Percentiles rank a stretch among this genome's conserved stretches.
Conservation (phyloP, 441 rosid genomes). For the Corymbia calophylla region DNA sequence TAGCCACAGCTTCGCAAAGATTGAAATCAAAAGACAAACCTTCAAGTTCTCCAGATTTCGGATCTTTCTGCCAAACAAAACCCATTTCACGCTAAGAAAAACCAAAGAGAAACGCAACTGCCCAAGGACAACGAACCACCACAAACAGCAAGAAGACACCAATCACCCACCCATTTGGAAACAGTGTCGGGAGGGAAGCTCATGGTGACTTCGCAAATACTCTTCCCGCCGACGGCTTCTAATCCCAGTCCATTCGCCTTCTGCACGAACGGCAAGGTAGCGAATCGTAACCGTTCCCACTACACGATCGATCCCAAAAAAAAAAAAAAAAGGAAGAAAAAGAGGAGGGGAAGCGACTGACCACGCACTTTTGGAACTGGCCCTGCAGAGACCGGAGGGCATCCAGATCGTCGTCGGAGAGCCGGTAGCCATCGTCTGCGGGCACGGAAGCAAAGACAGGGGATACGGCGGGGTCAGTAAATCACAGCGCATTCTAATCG, state of each 20-base stretch:
- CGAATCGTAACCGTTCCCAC: neutral
- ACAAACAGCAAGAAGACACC: neutral
- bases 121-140: neutral
- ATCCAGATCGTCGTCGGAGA: conserved; percentile 53
- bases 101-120: neutral
- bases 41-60: conserved; percentile 77
- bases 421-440: conserved; percentile 40
- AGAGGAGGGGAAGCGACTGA: conserved; percentile 23
- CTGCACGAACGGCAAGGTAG: conserved; percentile 25
- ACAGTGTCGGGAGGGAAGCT: conserved; percentile 67
- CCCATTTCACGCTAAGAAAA: neutral
- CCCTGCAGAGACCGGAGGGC: conserved; percentile 64
- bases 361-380: conserved; percentile 84
- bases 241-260: conserved; percentile 87
- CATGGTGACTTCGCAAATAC: conserved; percentile 57
- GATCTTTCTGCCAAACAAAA: conserved; percentile 58
- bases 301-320: neutral
- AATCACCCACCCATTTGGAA: conserved; percentile 67
- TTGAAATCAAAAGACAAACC: conserved; percentile 71
- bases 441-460: neutral
- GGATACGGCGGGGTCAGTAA: conserved; percentile 2
- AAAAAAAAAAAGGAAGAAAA: neutral
- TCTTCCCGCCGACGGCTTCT: conserved; percentile 53
- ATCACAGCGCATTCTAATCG: neutral
- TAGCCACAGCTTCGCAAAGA: conserved; percentile 88